Conservation (phyloP, 202 grass and related monocot species). For the Brachypodium distachyon region DNA sequence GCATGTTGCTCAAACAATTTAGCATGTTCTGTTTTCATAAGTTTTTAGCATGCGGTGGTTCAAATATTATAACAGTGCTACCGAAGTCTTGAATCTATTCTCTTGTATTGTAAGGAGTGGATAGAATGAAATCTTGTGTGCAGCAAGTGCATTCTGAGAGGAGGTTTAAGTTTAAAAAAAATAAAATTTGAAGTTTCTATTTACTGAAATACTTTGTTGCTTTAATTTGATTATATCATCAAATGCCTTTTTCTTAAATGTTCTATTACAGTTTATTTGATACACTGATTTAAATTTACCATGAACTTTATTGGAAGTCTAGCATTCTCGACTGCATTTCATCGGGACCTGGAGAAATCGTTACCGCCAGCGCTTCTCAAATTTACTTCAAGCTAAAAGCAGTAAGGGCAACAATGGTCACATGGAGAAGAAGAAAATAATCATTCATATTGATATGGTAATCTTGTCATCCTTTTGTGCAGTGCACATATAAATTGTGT, state of each 20-base stretch:
- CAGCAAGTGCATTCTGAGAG: neutral
- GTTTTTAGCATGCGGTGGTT: neutral
- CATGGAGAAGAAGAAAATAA: conserved; percentile 43
- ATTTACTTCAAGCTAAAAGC: conserved; percentile 37
- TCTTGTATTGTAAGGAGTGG: neutral
- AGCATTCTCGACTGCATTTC: conserved; percentile 94
- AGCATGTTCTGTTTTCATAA: neutral
- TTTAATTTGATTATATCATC: neutral
- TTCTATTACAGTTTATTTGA: neutral
- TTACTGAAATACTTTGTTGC: conserved; percentile 1
- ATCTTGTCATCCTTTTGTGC: conserved; percentile 12
- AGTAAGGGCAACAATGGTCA: conserved; percentile 30
- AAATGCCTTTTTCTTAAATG: neutral
- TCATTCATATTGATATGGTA: conserved; percentile 97
- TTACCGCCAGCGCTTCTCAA: conserved; percentile 70
- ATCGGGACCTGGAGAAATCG: conserved; percentile 98
- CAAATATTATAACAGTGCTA: neutral
- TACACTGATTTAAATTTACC: conserved; percentile 3
- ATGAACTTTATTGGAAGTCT: conserved; percentile 13
- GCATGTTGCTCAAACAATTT: conserved; percentile 23
- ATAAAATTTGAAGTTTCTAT: neutral
- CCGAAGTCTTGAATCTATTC: neutral
- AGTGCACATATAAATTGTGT: neutral
- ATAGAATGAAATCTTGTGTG: neutral
- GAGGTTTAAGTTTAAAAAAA: neutral